A percentile compares a stretch with the other conserved stretches of the same genome.
Evolutionary conservation across 139 green algal species (phyloP).

Genomic region (Gonium pectorale): DNA sequence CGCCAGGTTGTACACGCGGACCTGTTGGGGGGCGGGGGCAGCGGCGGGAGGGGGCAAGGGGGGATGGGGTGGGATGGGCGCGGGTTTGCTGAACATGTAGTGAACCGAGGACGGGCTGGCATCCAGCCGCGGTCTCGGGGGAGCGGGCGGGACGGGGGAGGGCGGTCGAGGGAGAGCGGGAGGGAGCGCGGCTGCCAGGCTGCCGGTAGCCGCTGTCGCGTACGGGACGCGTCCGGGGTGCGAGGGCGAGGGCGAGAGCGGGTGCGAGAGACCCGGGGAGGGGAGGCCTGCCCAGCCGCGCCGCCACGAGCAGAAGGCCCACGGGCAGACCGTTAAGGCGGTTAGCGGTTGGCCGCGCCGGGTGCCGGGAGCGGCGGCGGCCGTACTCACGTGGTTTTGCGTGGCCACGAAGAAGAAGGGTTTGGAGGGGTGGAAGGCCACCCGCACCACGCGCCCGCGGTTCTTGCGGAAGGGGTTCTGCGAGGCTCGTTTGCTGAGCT

Average conservation of each 20-base stretch:
- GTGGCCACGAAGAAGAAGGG: conserved; percentile 97
- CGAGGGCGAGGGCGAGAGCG: not conserved
- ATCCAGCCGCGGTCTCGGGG: too few relatives aligned
- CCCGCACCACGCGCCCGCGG: conserved; percentile 81
- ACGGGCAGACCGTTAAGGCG: too few relatives aligned
- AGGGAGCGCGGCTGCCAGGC: too few relatives aligned
- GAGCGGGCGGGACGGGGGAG: not conserved
- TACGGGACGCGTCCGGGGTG: not conserved
- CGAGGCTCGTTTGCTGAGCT: conserved; percentile 82
- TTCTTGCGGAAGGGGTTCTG: conserved; percentile 98
- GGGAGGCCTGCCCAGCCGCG: not conserved
- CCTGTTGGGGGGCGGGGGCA: conserved; percentile 43
- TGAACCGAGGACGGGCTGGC: too few relatives aligned
- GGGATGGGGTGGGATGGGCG: not conserved
- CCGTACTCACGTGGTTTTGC: conserved; percentile 81
- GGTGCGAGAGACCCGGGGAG: not conserved
- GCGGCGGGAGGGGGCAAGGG: not conserved
- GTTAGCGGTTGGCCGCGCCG: too few relatives aligned
- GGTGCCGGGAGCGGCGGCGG: too few relatives aligned
- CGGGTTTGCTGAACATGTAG: too few relatives aligned
- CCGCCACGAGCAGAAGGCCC: too few relatives aligned
- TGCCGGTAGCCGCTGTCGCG: too few relatives aligned
- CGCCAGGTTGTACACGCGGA: conserved; percentile 95
- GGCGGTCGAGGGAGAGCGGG: not conserved
- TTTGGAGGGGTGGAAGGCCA: conserved; percentile 93